phyloP scores from a whole-genome alignment of 208 protist species.

The Acanthamoeba divionensis region DNA sequence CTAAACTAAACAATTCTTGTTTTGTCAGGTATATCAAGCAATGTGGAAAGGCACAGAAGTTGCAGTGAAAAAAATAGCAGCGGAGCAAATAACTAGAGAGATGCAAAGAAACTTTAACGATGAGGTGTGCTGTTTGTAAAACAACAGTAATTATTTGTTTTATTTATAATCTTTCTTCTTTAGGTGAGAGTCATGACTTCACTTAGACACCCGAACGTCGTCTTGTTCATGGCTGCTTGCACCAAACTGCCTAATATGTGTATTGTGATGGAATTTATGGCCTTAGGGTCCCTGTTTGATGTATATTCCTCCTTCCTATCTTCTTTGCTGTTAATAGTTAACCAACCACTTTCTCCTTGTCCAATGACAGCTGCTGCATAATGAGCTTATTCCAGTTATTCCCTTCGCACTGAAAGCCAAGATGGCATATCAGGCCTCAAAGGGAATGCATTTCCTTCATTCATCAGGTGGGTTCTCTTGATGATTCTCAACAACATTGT shows the following conservation, averaged over 20 bases:
- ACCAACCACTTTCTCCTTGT: neutral
- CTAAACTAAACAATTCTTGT: no score
- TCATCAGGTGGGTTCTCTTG: neutral
- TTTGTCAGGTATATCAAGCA: neutral
- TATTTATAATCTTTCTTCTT: no score
- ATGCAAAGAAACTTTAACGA: neutral
- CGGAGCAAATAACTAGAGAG: neutral
- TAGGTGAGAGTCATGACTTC: neutral
- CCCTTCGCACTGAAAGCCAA: neutral
- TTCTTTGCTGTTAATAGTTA: neutral
- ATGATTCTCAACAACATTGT: no score
- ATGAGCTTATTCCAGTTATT: neutral
- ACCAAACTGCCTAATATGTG: neutral
- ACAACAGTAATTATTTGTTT: no score
- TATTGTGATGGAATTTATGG: conserved; percentile 19
- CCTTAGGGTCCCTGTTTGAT: neutral
- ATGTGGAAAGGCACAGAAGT: conserved; percentile 4
- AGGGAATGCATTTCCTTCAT: conserved; percentile 47
- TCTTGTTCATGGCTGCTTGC: conserved; percentile 12
- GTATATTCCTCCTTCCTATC: neutral
- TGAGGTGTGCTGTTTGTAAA: no score
- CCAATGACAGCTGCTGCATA: conserved; percentile 9
- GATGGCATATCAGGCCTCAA: neutral
- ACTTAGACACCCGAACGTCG: neutral
- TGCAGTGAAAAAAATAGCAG: neutral